Evolutionary conservation across 129 eudicot species (phyloP).

Genomic region (Rutidosis leptorrhynchoides): DNA sequence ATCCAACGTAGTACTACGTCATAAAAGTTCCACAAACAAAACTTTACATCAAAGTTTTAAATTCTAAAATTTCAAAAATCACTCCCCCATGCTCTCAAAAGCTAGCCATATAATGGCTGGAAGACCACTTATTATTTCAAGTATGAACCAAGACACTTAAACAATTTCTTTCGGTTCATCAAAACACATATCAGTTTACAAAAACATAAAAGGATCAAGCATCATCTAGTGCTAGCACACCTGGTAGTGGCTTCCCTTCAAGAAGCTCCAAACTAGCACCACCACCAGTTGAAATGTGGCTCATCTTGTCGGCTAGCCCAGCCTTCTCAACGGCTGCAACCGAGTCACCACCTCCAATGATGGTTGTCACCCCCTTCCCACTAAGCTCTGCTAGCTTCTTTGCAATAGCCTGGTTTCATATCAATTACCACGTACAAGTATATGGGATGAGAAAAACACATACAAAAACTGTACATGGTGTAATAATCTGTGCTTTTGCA

Average conservation of each 20-base stretch:
- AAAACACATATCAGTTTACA: neutral
- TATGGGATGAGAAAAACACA: neutral
- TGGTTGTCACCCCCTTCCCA: conserved; percentile 79
- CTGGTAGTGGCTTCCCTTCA: conserved; percentile 85
- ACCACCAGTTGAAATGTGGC: conserved; percentile 95
- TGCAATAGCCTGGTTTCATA: conserved; percentile 64
- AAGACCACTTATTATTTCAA: conserved; percentile 21
- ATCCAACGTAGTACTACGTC: neutral
- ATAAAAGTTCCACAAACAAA: conserved; percentile 27
- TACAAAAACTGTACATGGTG: neutral
- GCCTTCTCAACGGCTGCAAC: conserved; percentile 93
- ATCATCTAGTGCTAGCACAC: conserved; percentile 85
- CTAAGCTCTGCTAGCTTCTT: conserved; percentile 76
- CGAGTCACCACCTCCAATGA: conserved; percentile 93
- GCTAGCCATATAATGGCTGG: conserved; percentile 17
- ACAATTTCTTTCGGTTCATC: neutral
- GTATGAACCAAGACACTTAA: conserved; percentile 1
- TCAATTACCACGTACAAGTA: neutral
- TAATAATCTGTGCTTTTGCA: neutral
- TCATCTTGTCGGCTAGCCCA: conserved; percentile 94
- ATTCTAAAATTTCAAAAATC: conserved; percentile 23
- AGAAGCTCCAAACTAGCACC: conserved; percentile 98
- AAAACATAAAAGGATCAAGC: conserved; percentile 36
- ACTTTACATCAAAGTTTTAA: neutral
- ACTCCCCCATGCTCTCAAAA: conserved; percentile 24